A percentile compares a stretch with the other conserved stretches of the same genome.
These are phyloP conservation scores for Eucalyptus polybractea DNA, from an alignment of 345 rosid genomes.

Conservation along the genomic window DNA sequence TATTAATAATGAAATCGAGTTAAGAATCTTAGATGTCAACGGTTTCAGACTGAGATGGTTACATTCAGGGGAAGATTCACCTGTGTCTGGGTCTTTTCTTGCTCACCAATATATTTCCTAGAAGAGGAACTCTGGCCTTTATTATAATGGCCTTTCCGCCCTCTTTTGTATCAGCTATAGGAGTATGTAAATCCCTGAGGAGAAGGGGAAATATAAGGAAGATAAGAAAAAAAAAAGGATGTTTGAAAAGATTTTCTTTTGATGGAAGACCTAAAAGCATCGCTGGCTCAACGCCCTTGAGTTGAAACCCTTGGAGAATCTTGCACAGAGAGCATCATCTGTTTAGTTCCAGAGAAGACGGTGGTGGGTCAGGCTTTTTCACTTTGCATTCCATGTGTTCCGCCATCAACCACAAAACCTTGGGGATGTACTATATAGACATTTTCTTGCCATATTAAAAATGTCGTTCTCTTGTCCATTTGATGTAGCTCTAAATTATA, in stretches of 20 bases:
- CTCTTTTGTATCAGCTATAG: not conserved
- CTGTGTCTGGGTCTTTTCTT: not conserved
- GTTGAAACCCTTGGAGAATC: too few relatives aligned
- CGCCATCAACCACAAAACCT: too few relatives aligned
- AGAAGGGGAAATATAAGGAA: not conserved
- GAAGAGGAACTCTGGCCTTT: not conserved
- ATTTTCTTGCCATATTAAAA: too few relatives aligned
- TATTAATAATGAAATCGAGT: not conserved
- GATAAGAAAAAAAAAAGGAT: not conserved
- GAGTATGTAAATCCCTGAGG: not conserved
- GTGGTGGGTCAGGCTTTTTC: not conserved
- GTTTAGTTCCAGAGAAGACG: not conserved
- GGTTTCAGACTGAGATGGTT: not conserved
- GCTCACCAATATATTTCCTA: not conserved
- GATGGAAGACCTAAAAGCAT: not conserved
- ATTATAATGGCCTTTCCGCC: not conserved
- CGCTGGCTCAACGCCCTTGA: conserved; percentile 8
- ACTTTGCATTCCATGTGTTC: too few relatives aligned
- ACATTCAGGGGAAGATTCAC: not conserved
- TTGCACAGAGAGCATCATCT: not conserved
- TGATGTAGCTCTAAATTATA: too few relatives aligned
- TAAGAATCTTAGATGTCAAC: not conserved
- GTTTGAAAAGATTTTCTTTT: not conserved
- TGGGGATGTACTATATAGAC: too few relatives aligned
- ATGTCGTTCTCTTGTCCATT: too few relatives aligned